phyloP scores from a whole-genome alignment of 495 filamentous ascomycete genomes.

The Saxophila tyrrhenica region DNA sequence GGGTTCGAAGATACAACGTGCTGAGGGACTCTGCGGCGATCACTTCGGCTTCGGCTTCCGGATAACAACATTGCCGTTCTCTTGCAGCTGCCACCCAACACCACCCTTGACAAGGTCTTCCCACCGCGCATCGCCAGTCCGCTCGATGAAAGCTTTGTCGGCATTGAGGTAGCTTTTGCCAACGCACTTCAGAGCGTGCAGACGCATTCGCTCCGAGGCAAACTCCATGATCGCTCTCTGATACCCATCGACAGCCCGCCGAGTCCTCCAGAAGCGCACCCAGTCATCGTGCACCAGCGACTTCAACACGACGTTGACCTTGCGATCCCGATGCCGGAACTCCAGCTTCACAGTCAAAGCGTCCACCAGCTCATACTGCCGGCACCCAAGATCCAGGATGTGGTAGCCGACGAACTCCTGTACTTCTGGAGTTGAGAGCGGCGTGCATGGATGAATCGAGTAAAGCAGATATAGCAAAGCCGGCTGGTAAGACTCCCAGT shows the following conservation, averaged over 20 bases:
- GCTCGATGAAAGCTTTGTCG: conserved; percentile 53
- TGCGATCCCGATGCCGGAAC: conserved; percentile 50
- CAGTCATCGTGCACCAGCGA: conserved; percentile 75
- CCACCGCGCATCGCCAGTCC: conserved; percentile 53
- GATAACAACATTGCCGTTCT: conserved; percentile 17
- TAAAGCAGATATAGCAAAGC: conserved; percentile 69
- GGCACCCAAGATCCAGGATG: conserved; percentile 79
- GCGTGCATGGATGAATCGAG: conserved; percentile 47
- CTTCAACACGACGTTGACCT: conserved; percentile 53
- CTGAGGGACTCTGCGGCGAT: no score
- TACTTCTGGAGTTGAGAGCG: conserved; percentile 54
- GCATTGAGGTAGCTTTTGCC: conserved; percentile 69
- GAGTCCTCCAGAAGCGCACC: conserved; percentile 61
- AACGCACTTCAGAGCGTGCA: conserved; percentile 69
- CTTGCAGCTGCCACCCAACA: conserved; percentile 60
- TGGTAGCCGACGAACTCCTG: conserved; percentile 70
- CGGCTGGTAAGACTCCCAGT: conserved; percentile 81
- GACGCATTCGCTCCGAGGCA: conserved; percentile 57
- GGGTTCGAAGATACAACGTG: no score
- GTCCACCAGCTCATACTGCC: conserved; percentile 59
- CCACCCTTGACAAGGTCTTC: conserved; percentile 52
- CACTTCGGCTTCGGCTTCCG: conserved; percentile 20
- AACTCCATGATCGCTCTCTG: conserved; percentile 66
- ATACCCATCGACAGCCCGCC: conserved; percentile 62
- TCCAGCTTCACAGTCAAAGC: conserved; percentile 54